Evolutionary conservation across 371 early-diverging fungal species (phyloP), one percentile per base, ranked within the genome.

Genomic region (Syncephalastrum monosporum): DNA sequence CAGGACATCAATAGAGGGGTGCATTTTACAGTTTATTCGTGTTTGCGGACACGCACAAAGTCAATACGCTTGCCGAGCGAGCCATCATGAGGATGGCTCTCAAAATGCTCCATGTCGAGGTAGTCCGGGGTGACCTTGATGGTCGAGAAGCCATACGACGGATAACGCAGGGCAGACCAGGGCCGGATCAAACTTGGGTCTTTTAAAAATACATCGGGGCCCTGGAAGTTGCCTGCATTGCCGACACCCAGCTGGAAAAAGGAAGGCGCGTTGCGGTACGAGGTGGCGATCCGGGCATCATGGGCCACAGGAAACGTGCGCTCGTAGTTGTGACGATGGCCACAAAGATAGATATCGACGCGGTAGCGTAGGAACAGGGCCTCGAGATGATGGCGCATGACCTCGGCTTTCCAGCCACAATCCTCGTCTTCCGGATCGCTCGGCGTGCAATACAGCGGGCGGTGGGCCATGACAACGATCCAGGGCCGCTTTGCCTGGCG

Each of bases 141-240:
- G 3, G 65, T 63, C 16, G 78, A 75, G 21, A 61, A 75, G 0
- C 78, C 78, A 42, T 63, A 71, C 2, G 73, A 58, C n/a, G 48
- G 61, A 29, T 69, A 72, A 3, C 78, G 71, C 2, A 24, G 29
- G 3, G 71, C 78, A 25, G 75, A 75, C 69, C 71, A 78, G 42
- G 38, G 38, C 38, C 38, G 38, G 10, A 33, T 33, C 38, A 33
- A 33, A 33, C 10, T 5, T 10, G 38, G 38, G 38, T 33, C 38
- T 10, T 33, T 10, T 10, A 33, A 2, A 62, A 75, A 78, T 0
- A 48, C 16, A 14, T 44, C 45, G 15, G 69, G 46, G 0, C 63
- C 60, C 58, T 71, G 73, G 19, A 68, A 72, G 25, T 72, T 70
- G 33, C 78, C 78, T 8, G 59, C 71, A 50, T 78, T 69, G 13